Percentiles rank a stretch among this genome's conserved stretches.
Conservation (phyloP, 1,284 basidiomycete genomes). For the Ceratobasidium sp. region DNA sequence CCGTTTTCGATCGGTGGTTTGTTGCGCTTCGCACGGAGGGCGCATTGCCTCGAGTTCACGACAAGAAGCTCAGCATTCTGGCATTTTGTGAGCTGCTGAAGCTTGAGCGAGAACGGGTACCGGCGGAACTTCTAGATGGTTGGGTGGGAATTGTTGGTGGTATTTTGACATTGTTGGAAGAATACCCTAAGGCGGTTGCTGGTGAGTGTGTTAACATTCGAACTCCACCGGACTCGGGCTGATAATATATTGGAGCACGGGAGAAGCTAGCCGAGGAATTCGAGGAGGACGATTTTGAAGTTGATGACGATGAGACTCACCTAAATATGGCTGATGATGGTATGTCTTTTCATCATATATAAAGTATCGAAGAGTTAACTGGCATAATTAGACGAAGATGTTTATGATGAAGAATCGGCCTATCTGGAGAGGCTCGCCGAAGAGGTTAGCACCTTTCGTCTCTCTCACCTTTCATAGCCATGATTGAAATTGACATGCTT, state of each 20-base stretch:
- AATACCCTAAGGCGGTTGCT: conserved; percentile 78
- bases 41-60: conserved; percentile 86
- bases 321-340: conserved; percentile 81
- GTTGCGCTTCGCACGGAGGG: conserved; percentile 72
- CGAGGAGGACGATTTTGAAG: conserved; percentile 70
- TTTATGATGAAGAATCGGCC: conserved; percentile 87
- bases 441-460: conserved; percentile 66
- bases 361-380: not conserved
- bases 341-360: conserved; percentile 56
- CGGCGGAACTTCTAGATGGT: conserved; percentile 71
- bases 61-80: conserved; percentile 87
- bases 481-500: too few species aligned
- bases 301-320: conserved; percentile 61
- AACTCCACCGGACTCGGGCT: not conserved
- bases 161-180: conserved; percentile 78
- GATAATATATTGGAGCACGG: conserved; percentile 16
- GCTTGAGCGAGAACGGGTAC: conserved; percentile 70
- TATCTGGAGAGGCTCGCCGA: conserved; percentile 85
- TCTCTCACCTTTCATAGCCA: conserved; percentile 25
- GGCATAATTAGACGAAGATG: conserved; percentile 61
- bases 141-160: conserved; percentile 82
- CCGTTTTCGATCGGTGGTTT: conserved; percentile 88
- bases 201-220: conserved; percentile 59
- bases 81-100: conserved; percentile 82
- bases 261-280: conserved; percentile 64